Conservation (phyloP, 176 grass and related monocot species). For the Bonia amplexicaulis region DNA sequence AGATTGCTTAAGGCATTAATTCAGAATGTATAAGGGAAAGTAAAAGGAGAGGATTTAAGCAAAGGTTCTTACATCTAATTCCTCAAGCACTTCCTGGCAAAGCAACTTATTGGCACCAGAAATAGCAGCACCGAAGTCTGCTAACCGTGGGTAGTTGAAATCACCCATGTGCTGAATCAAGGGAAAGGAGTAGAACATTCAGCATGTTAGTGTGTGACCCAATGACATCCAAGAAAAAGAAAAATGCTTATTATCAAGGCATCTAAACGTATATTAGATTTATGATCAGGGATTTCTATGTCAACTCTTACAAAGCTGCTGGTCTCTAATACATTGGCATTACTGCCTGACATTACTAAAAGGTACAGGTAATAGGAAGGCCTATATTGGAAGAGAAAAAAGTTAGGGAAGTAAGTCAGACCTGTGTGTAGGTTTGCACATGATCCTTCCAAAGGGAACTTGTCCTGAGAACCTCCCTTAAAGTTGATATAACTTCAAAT, state of each 20-base stretch:
- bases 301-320: background rate
- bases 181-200: constrained; percentile 16
- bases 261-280: background rate
- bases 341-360: background rate
- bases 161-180: constrained; percentile 82
- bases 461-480: constrained; percentile 86
- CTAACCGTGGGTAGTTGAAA: constrained; percentile 79
- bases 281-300: constrained; percentile 7
- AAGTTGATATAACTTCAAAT: constrained; percentile 99
- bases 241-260: constrained; percentile 1
- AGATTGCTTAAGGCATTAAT: background rate
- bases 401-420: constrained; percentile 18
- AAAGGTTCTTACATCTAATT: constrained; percentile 89
- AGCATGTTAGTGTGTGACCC: constrained; percentile 14
- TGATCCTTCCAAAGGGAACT: constrained; percentile 97
- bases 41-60: constrained; percentile 12
- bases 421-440: constrained; percentile 92
- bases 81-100: constrained; percentile 89
- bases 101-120: constrained; percentile 93
- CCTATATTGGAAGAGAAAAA: background rate
- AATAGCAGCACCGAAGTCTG: constrained; percentile 96
- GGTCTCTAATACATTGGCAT: background rate
- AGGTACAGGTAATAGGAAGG: background rate
- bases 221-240: background rate
- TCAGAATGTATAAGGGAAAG: background rate